Evolutionary conservation across 345 rosid species (phyloP), one percentile per base, ranked within the genome.

Genomic region (Gossypium turneri): DNA sequence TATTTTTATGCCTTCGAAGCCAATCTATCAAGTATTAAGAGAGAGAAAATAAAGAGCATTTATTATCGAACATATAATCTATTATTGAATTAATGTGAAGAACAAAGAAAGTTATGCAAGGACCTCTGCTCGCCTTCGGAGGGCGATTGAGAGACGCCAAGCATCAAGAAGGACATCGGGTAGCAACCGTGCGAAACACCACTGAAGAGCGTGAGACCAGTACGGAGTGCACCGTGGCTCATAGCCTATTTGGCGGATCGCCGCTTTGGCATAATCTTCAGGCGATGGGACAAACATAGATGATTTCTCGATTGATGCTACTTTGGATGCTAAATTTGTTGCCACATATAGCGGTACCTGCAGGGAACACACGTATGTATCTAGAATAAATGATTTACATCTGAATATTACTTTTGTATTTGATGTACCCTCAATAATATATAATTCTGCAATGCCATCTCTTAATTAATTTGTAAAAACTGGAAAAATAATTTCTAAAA

Each of bases 271-370:
- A 44, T 89, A 94, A 53, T 76, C 83, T 51, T 85, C 82, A 2
- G 98, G 79, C 15, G 91, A 69, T 22, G 97, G 92, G 61, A 88
- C 71, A 34, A 88, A 94, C 66, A 85, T 22, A 9, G 97, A 86
- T 52, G 86, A 51, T 67, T 75, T 77, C 64, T 85, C 76, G 19
- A 92, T 86, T 1, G 73, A 74, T 3, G 91, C 97, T 9, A 87
- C 92, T 65, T 62, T 79, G 20, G 87, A 77, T n/a, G 83, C 86
- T 94, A 92, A 92, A 66, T 82, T 86, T 9, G 98, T 94, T 25
- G 97, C 94, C 34, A 94, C 94, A 55, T 94, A 92, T 17, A 92
- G 73, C 6, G 97, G 98, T 3, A 89, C 89, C 94, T 93, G 77
- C 7, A 4, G 24, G 27, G 25, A 8, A 44, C 62, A 17, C 38